Percentiles rank a stretch among this genome's conserved stretches.
Evolutionary conservation across 139 green algal species (phyloP).

Genomic region (Spirogloea muscicola): DNA sequence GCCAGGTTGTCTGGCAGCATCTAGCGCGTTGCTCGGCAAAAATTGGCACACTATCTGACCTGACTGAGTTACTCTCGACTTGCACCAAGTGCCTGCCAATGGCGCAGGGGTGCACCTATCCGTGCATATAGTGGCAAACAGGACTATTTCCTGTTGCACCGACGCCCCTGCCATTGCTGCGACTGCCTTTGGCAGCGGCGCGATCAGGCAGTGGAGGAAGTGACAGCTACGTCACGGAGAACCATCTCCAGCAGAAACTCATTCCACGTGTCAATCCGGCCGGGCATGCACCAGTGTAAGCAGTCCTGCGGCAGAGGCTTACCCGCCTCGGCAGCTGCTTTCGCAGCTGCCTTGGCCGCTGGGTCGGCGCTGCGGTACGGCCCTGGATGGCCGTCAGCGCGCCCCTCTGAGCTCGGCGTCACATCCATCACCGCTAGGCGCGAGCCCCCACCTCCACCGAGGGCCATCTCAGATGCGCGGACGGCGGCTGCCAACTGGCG

Average conservation of each 20-base stretch:
- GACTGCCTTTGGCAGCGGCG: no score
- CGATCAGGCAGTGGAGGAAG: no score
- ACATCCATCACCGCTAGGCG: conserved; percentile 20
- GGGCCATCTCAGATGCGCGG: background rate
- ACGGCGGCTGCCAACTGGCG: conserved; percentile 15
- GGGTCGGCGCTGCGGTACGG: background rate
- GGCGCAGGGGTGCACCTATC: no score
- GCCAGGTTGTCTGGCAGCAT: no score
- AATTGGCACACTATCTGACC: no score
- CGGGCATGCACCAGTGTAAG: conserved; percentile 26
- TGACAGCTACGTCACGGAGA: no score
- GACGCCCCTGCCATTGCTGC: no score
- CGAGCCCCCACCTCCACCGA: background rate
- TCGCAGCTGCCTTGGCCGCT: background rate
- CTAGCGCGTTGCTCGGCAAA: no score
- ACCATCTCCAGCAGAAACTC: conserved; percentile 29
- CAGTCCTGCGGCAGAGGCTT: conserved; percentile 25
- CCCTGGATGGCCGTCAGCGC: conserved; percentile 21
- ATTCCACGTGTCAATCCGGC: conserved; percentile 12
- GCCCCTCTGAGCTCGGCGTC: background rate
- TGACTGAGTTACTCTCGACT: no score
- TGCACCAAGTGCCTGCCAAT: no score
- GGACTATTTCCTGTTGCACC: no score
- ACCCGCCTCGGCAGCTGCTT: background rate
- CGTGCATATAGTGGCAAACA: no score